Evolutionary conservation across 768 basidiomycete species (phyloP), one percentile per base, ranked within the genome.

Genomic region (Amanita rimosa): DNA sequence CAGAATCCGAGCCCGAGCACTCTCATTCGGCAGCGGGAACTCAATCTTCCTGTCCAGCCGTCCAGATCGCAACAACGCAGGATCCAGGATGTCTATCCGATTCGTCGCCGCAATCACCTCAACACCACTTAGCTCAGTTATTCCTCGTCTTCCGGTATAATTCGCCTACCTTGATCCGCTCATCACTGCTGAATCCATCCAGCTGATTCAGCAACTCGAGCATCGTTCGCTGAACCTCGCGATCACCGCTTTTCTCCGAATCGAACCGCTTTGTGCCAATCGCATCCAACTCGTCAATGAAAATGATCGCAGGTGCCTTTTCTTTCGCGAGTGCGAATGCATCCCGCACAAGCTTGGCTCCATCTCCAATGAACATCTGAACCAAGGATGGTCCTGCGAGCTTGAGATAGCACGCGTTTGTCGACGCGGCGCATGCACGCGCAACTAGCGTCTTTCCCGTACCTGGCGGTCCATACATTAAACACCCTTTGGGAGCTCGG

Each of bases 191-290:
- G 68, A 99, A 99, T 26, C 96, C 96, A 59, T 99, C 96, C 37
- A 98, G 72, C 66, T 99, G 96, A 64, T 99, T 99, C 54, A 99
- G 78, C 39, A 99, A 74, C 63, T 99, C 96, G 60, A 99, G 72
- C 96, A 99, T 99, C n/a, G 96, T 99, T 53, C 96, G 72, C 66
- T 99, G 96, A n/a, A 99, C 96, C 63, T 99, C 96, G 62, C 96
- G 80, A 65, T 99, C 96, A 53, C 96, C 96, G 59, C 90, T 90
- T 76, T 98, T 99, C 67, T 98, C 95, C 14, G 89, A 93, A 60
- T 99, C 96, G 61, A 98, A 98, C 6, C 96, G 87, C 64, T 97
- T 97, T 9, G 95, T 98, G 36, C 95, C 95, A 57, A 98, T 95
- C n/a, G 94, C 94, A 63, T 98, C 95, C 61, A 98, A 66, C 61